Evolutionary conservation across 805 yeast species (phyloP).

Genomic region (Hanseniaspora jakobsenii): DNA sequence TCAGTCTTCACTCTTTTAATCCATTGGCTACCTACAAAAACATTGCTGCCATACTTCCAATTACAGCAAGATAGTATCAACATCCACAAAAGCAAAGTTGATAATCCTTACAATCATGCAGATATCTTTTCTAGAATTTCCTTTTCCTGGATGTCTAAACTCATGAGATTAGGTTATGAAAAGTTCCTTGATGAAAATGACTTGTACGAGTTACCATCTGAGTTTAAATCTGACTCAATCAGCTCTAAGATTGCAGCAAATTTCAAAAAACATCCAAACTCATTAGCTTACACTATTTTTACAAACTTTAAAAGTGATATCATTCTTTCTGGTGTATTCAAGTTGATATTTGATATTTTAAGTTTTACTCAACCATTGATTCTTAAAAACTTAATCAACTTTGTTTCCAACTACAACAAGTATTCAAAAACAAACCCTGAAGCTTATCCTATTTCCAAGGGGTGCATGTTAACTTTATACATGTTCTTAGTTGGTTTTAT

Average conservation of each 20-base stretch:
- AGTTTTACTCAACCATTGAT: slow-evolving; percentile 84
- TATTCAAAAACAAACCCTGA: slow-evolving; percentile 13
- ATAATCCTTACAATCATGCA: slow-evolving; percentile 32
- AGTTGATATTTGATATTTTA: slow-evolving; percentile 60
- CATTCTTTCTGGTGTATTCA: slow-evolving; percentile 57
- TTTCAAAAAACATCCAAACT: slow-evolving; percentile 44
- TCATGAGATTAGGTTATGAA: slow-evolving; percentile 67
- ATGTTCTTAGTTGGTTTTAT: slow-evolving; percentile 68
- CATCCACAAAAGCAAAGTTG: slow-evolving; percentile 18
- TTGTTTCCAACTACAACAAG: slow-evolving; percentile 39
- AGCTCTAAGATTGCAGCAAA: slow-evolving; percentile 38
- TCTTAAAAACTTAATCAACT: slow-evolving; percentile 50
- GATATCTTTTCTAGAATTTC: slow-evolving; percentile 66
- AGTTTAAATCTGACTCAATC: slow-evolving; percentile 44
- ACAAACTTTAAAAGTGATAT: slow-evolving; percentile 67
- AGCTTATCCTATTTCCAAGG: slow-evolving; percentile 49
- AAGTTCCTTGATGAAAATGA: slow-evolving; percentile 46
- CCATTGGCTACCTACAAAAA: slow-evolving; percentile 33
- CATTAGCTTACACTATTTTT: slow-evolving; percentile 50
- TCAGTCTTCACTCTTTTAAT: slow-evolving; percentile 27
- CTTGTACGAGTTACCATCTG: slow-evolving; percentile 65
- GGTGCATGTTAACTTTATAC: slow-evolving; percentile 59
- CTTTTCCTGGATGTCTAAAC: slow-evolving; percentile 80
- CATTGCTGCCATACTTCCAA: slow-evolving; percentile 34
- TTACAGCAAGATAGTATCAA: slow-evolving; percentile 20